Percentiles rank a stretch among this genome's conserved stretches.
phyloP scores from a whole-genome alignment of 805 yeast species.

The Yamadazyma nakazawae region DNA sequence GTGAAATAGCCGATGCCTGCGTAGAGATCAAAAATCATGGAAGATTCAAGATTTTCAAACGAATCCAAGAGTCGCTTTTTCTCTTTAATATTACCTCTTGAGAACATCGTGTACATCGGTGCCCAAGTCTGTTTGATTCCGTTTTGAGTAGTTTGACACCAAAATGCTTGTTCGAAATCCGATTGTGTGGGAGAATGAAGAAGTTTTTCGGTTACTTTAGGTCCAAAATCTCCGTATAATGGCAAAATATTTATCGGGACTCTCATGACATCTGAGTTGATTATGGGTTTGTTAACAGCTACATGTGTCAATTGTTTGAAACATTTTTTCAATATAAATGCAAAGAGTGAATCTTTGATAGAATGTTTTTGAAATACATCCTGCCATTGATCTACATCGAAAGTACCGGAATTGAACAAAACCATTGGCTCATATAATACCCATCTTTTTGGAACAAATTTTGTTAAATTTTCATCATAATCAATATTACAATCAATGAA shows the following conservation, averaged over 20 bases:
- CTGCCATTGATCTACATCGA: constrained; percentile 38
- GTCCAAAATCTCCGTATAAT: constrained; percentile 66
- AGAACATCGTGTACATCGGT: constrained; percentile 81
- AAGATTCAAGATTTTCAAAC: constrained; percentile 33
- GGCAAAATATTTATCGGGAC: constrained; percentile 61
- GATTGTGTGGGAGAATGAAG: constrained; percentile 31
- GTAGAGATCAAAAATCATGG: constrained; percentile 64
- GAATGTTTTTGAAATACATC: constrained; percentile 1
- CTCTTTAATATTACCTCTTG: constrained; percentile 82
- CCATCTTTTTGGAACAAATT: constrained; percentile 49
- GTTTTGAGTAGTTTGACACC: constrained; percentile 72
- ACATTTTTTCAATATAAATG: constrained; percentile 10
- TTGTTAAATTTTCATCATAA: neutral
- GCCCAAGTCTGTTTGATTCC: constrained; percentile 82
- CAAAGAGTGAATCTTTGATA: constrained; percentile 15
- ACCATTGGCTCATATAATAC: constrained; percentile 66
- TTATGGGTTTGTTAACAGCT: constrained; percentile 71
- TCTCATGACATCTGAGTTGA: constrained; percentile 51
- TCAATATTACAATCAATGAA: neutral
- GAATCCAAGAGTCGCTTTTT: constrained; percentile 59
- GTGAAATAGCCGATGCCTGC: constrained; percentile 87
- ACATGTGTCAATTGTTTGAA: constrained; percentile 46
- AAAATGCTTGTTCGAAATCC: constrained; percentile 55
- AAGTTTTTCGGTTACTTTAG: constrained; percentile 42
- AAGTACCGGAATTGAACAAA: constrained; percentile 50